Evolutionary conservation across 345 rosid species (phyloP), one percentile per base, ranked within the genome.

Genomic region (Linum usitatissimum): DNA sequence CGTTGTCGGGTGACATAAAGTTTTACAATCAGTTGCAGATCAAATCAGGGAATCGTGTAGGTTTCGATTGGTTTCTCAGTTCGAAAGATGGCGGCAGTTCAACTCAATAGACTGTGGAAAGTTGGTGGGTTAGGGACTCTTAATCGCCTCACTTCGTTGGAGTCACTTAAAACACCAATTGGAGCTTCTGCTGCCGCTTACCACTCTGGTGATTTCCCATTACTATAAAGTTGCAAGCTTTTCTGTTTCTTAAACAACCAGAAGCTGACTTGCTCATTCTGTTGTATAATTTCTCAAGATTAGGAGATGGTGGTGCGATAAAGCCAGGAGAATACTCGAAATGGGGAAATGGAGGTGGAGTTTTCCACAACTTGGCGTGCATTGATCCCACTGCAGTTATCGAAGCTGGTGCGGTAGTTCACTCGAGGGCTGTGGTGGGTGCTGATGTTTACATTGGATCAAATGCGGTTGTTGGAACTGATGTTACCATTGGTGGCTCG

Each of bases 321-420:
- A 66, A 36, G 68, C 34, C 20, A 1, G 66, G 3, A 36, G 83
- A 73, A 28, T 86, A 78, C 68, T 63, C 66, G 20, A 75, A 70
- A 62, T 87, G 92, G 86, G 9, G 62, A 55, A 81, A 85, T 54
- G 97, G 95, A 28, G 92, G 84, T 76, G 95, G 92, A 17, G 60
- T 15, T 18, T 75, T 80, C 68, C 95, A 90, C 70, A 66, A 70
- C 48, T 80, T 83, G 21, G 89, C 95, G 55, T 39, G 68, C 21
- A 67, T 87, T 51, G 86, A 81, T 70, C 73, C 86, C 31, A 75
- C 90, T 6, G 90, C 66, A 30, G 42, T 68, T 31, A 62, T 90
- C 40, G 88, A 84, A 68, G 60, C 73, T 23, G 97, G 90, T 21
- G 86, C 88, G 6, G 62, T 87, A 14, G 79, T 84, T 70, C 92